Conservation (phyloP, 345 rosid genomes). For the Eucalyptus cladocalyx region DNA sequence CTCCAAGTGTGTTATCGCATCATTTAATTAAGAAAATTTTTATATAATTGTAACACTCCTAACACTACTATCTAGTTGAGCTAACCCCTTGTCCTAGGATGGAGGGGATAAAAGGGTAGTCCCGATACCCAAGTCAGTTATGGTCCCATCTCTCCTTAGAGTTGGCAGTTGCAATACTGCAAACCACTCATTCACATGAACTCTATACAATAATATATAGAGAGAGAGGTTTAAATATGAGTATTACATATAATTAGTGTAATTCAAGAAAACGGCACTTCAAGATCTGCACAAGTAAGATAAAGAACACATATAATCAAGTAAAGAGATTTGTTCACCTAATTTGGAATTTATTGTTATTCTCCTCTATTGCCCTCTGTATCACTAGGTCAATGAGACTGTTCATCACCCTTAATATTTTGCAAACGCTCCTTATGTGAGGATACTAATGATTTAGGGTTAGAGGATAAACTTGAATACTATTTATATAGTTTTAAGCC, state of each 20-base stretch:
- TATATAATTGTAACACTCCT: neutral
- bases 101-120: neutral
- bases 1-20: neutral
- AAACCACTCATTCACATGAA: neutral
- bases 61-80: neutral
- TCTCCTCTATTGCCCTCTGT: too few species aligned
- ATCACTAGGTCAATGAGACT: too few species aligned
- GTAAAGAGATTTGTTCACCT: accelerated
- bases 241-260: neutral
- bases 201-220: neutral
- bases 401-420: too few species aligned
- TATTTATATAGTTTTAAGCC: too few species aligned
- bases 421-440: too few species aligned
- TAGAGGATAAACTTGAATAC: accelerated
- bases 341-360: too few species aligned
- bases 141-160: neutral
- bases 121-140: neutral
- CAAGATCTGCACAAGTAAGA: too few species aligned
- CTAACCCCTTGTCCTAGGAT: neutral
- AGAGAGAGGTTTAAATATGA: too few species aligned
- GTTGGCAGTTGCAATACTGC: neutral
- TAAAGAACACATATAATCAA: too few species aligned
- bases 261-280: accelerated
- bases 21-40: too few species aligned
- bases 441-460: too few species aligned